Base-by-base conservation (phyloP, 2,329 filamentous ascomycete genomes). In the Dryadomyces quercivorus region DNA sequence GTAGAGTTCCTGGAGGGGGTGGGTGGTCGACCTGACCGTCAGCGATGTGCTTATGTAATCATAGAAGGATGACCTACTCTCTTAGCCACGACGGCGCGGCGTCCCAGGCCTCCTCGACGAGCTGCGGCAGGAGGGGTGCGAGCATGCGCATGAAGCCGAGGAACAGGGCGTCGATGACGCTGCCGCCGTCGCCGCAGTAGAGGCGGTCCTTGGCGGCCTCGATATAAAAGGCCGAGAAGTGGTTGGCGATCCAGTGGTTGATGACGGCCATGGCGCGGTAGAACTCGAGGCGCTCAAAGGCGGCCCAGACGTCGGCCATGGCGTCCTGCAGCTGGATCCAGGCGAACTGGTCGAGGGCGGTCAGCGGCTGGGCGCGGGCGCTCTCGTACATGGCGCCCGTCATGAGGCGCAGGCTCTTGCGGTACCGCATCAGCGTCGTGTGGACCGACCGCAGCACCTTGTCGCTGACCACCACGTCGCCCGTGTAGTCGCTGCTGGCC, bases 201-300 rank as follows among this genome's bases (percentile, higher is more conserved):
- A 97, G 74, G 3, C 88, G 78, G 63, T 98, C 93, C 69, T 98
- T 98, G 62, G 91, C 76, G 0, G 87, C 83, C 68, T 98, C 93
- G 55, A 98, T 81, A 67, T 97, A 98, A 67, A 96, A 95, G 0
- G 92, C 85, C 0, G 90, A 96, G 22, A 98, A 76, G 61, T 96
- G 88, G 22, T 77, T 82, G 54, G 83, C 82, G 56, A 95, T 77
- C 84, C 91, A 96, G 59, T 81, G 80, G 67, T 91, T 94, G 59
- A 97, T 75, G 4, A 77, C 70, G 56, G 75, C 81, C 6, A 90
- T 74, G 13, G 79, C 91, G 67, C 82, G 86, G 75, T 89, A 85
- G 68, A 95, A 96, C 64, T 95, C 88, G 64, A 88, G 86, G 26
- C 79, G 79, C 40, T 77, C 69, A 64, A 85, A 90, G 21, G 84